These are phyloP conservation scores for Barnettozyma siamensis DNA, from an alignment of 805 yeast species.

Conservation along the genomic window DNA sequence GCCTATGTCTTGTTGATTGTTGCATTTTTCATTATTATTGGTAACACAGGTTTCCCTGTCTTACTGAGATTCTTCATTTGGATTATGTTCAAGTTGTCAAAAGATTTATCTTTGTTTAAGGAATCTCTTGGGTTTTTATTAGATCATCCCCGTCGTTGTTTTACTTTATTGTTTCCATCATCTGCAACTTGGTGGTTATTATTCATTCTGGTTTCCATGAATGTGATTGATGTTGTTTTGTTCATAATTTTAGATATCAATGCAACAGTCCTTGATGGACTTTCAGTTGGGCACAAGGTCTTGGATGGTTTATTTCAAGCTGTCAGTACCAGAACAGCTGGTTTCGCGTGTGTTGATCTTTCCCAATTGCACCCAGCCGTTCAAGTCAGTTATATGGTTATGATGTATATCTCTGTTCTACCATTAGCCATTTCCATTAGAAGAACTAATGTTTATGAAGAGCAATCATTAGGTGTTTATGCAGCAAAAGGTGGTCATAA, in stretches of 20 bases:
- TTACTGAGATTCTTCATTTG: constrained; percentile 77
- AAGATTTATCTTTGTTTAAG: constrained; percentile 51
- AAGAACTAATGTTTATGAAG: constrained; percentile 96
- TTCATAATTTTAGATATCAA: constrained; percentile 74
- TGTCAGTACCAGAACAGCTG: constrained; percentile 90
- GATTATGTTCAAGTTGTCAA: constrained; percentile 63
- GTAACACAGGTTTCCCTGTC: constrained; percentile 94
- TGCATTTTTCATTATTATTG: constrained; percentile 74
- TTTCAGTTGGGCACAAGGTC: constrained; percentile 64
- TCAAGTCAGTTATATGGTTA: constrained; percentile 86
- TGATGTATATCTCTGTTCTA: constrained; percentile 97
- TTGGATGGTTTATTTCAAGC: constrained; percentile 88
- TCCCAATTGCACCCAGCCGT: constrained; percentile 79
- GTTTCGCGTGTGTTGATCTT: constrained; percentile 70
- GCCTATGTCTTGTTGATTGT: constrained; percentile 59
- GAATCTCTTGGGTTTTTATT: constrained; percentile 83
- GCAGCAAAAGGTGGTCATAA: constrained; percentile 22
- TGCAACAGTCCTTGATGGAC: constrained; percentile 41
- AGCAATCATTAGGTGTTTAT: constrained; percentile 92
- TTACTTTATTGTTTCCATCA: constrained; percentile 85
- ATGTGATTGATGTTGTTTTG: constrained; percentile 71
- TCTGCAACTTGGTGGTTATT: constrained; percentile 95
- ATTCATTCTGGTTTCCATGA: constrained; percentile 63
- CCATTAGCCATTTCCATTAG: constrained; percentile 96
- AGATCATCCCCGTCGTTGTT: constrained; percentile 97